phyloP scores from a whole-genome alignment of 106 monocot genomes.

The Dactylorhiza incarnata region DNA sequence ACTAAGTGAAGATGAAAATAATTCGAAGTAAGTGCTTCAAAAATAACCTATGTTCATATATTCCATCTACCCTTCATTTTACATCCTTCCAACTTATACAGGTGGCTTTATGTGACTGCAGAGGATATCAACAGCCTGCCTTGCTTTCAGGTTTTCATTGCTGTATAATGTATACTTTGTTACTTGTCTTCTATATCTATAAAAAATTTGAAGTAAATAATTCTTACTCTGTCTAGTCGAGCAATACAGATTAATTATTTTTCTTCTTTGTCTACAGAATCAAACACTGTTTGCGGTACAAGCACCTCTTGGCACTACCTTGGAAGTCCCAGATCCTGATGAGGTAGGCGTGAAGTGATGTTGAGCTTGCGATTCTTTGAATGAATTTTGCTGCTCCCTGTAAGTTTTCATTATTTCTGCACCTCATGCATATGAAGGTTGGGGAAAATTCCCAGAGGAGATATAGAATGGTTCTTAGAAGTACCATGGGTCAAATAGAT shows the following conservation, averaged over 20 bases:
- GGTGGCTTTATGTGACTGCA: conserved; percentile 95
- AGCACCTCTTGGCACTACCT: conserved; percentile 88
- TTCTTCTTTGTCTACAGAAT: conserved; percentile 43
- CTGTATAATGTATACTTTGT: background rate
- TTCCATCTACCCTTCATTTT: background rate
- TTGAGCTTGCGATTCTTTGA: background rate
- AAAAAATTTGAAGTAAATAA: background rate
- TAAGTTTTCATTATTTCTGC: background rate
- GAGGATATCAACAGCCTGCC: conserved; percentile 87
- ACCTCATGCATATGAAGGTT: conserved; percentile 27
- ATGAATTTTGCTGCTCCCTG: background rate
- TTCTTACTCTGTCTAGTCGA: background rate
- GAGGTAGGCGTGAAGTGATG: conserved; percentile 37
- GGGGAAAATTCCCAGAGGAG: conserved; percentile 78
- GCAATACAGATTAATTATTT: background rate
- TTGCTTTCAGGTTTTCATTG: conserved; percentile 65
- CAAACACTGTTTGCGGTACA: conserved; percentile 90
- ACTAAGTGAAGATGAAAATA: conserved; percentile 74
- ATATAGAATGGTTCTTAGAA: conserved; percentile 82
- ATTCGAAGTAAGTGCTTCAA: conserved; percentile 37
- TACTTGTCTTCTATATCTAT: background rate
- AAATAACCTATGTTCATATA: background rate
- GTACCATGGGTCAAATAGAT: conserved; percentile 92
- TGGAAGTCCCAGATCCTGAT: conserved; percentile 96
- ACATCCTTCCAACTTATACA: conserved; percentile 12